Conservation (phyloP, 202 grass and related monocot genomes). For the Cymbopogon flexuosus region DNA sequence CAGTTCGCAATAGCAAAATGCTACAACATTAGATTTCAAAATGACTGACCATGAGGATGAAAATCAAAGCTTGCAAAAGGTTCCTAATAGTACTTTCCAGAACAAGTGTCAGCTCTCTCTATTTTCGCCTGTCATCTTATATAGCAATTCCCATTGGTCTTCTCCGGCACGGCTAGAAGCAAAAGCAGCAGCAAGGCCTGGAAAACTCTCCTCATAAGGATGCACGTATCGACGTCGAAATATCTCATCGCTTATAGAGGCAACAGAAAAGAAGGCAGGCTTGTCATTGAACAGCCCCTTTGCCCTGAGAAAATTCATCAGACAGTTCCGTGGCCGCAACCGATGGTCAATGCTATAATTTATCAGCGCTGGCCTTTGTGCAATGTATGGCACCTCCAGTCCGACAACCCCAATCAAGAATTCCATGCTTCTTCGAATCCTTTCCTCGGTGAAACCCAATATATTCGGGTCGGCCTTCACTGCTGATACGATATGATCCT, state of each 20-base stretch:
- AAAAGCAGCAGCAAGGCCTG: constrained; percentile 20
- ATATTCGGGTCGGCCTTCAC: background rate
- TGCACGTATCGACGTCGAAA: constrained; percentile 7
- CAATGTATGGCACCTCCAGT: background rate
- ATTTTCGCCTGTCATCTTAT: background rate
- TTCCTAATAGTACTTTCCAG: background rate
- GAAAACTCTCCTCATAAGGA: constrained; percentile 3
- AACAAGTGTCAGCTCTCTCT: background rate
- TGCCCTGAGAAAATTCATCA: constrained; percentile 36
- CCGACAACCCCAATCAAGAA: background rate
- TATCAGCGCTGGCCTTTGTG: background rate
- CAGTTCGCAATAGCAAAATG: background rate
- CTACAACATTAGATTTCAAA: background rate
- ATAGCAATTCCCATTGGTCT: background rate
- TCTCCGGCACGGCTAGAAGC: constrained; percentile 11
- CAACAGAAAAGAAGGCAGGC: background rate
- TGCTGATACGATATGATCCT: background rate
- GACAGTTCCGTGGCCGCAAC: constrained; percentile 25
- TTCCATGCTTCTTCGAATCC: background rate
- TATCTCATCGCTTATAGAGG: background rate
- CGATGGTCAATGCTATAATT: constrained; percentile 8
- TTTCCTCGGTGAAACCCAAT: background rate
- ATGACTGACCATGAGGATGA: background rate
- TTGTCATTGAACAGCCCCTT: constrained; percentile 9
- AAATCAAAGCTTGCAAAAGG: background rate